Evolutionary conservation across 1,139 yeast species (phyloP).

Genomic region (Komagataea norvegica): DNA sequence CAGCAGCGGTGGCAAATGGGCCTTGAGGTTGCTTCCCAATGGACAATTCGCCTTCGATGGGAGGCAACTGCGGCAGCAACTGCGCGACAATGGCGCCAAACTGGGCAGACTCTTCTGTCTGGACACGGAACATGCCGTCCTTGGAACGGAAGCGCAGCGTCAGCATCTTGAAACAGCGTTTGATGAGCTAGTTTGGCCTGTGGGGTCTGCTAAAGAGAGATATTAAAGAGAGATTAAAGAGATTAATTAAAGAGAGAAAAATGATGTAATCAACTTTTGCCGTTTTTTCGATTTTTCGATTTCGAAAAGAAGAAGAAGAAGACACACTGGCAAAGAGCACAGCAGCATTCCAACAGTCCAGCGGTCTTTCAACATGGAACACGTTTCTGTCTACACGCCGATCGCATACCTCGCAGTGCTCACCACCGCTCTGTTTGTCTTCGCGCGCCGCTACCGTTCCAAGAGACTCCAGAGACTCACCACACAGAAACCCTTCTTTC

Average conservation of each 20-base stretch:
- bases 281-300: too few species aligned
- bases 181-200: too few species aligned
- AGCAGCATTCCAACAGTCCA: too few species aligned
- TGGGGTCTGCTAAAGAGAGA: too few species aligned
- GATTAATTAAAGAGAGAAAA: too few species aligned
- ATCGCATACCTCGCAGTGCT: constrained; percentile 71
- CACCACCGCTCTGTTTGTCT: constrained; percentile 64
- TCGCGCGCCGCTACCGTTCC: constrained; percentile 66
- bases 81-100: constrained; percentile 48
- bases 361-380: constrained; percentile 30
- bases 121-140: constrained; percentile 75
- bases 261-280: too few species aligned
- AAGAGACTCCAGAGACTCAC: constrained; percentile 51
- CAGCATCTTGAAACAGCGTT: constrained; percentile 5
- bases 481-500: constrained; percentile 64
- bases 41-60: constrained; percentile 21
- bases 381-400: constrained; percentile 78
- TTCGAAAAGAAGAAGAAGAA: too few species aligned
- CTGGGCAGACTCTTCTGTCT: constrained; percentile 42
- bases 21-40: constrained; percentile 21
- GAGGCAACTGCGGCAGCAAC: constrained; percentile 26
- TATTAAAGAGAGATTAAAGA: too few species aligned
- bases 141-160: constrained; percentile 70
- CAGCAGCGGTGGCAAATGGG: constrained; percentile 41
- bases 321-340: too few species aligned